Percentiles rank a stretch among this genome's conserved stretches.
phyloP scores from a whole-genome alignment of 169 alveolate genomes.

The Amoebophrya sp. region DNA sequence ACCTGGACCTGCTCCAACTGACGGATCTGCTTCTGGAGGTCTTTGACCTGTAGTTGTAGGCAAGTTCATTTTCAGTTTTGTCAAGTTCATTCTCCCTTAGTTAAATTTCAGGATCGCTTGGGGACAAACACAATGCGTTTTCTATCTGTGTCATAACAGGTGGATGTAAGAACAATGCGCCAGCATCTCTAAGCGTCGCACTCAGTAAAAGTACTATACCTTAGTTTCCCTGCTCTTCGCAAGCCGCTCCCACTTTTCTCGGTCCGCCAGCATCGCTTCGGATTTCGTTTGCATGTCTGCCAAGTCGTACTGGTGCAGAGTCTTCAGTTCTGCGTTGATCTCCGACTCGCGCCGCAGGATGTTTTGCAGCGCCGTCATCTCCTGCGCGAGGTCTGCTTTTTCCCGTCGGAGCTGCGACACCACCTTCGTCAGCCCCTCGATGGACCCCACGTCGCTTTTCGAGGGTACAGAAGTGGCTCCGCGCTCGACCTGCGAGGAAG shows the following conservation, averaged over 20 bases:
- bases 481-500: not conserved
- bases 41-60: too few relatives aligned
- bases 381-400: not conserved
- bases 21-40: not conserved
- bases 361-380: not conserved
- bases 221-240: not conserved
- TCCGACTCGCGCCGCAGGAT: not conserved
- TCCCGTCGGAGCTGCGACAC: not conserved
- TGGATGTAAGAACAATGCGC: too few relatives aligned
- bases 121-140: too few relatives aligned
- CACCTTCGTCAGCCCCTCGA: not conserved
- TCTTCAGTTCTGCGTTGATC: not conserved
- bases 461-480: too few relatives aligned
- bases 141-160: too few relatives aligned
- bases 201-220: too few relatives aligned
- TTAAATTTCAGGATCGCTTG: too few relatives aligned
- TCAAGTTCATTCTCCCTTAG: too few relatives aligned
- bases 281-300: not conserved
- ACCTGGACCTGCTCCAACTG: not conserved
- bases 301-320: not conserved
- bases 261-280: not conserved
- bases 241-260: not conserved
- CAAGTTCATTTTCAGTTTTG: too few relatives aligned
- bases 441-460: not conserved
- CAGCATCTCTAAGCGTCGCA: too few relatives aligned